Base-by-base conservation (phyloP, 495 filamentous ascomycete genomes). In the Bathelium albidoporum region DNA sequence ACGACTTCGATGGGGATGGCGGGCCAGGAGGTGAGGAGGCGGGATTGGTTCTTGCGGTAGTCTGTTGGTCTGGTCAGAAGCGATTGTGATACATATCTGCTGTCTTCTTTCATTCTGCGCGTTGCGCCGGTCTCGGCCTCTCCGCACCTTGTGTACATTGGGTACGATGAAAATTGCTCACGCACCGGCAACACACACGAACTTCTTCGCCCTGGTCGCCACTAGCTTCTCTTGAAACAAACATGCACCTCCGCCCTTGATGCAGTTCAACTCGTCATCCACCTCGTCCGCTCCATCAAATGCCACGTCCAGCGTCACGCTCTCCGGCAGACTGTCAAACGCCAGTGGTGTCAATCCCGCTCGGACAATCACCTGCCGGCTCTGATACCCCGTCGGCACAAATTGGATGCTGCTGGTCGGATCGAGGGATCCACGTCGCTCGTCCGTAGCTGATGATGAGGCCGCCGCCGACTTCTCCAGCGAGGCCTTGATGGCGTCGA, bases 221-320 rank as follows among this genome's bases (percentile, higher is more conserved):
- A 98, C 93, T 26, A 98, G 79, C 78, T 98, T 98, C 79, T 98
- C 94, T 76, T 97, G 95, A 81, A 95, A 97, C 64, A 97, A 76
- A 75, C 95, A 98, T 31, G 91, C 94, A 52, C 94, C 94, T 18
- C 94, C 94, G 53, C 94, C 94, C 78, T 98, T 98, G 76, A 98
- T 96, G 71, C 91, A 89, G 76, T 97, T 98, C 60, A 98, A 75
- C 43, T 91, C 89, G 26, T 89, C 89, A 73, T 98, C 94, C 31
- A 98, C 91, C 78, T 98, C 94, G 73, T 98, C 94, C 26, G 94
- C 95, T 41, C 94, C 93, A 75, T 97, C 93, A 69, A 97, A 97
- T 32, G 86, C 86, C 32, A 97, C 86, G 70, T 96, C 91, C 59
- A 94, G 79, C 73, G 73, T 71, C 63, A 69, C 81, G 20, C 82